Evolutionary conservation across 768 basidiomycete genomes (phyloP), one percentile per base, ranked within the genome.

Genomic region (Chalciporus piperatus): DNA sequence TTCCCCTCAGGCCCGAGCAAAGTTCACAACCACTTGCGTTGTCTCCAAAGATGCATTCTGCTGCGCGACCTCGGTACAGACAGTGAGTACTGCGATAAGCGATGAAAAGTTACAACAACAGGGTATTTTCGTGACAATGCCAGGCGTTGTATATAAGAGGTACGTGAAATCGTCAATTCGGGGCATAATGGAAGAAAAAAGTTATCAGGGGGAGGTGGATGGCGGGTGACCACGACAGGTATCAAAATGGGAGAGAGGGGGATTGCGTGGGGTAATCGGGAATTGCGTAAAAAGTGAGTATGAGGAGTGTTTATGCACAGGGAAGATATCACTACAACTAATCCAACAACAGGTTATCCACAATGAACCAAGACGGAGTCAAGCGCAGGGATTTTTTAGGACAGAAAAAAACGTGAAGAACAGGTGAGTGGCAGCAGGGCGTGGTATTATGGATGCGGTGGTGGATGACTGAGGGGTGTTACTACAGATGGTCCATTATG

Each of bases 341-440:
- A 69, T 70, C 52, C 60, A 69, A 70, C 69, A 70, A 70, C 57
- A 59, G 57, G 32, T 61, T 69, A 69, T 69, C 67, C 67, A 69
- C 67, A 70, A 16, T 59, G 55, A 67, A 59, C 64, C 67, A 65
- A 69, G 64, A 57, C 37, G 22, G 22, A 47, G 11, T n/a, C 53
- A 37, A 50, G 51, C 52, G 57, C 55, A 46, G 58, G 46, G 37
- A 6, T 61, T 59, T 64, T 63, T 40, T 32, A 41, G 28, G 28
- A 27, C 20, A 46, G 28, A 32, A n/a, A 38, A 28, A 41, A 38
- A 5, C 28, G 11, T 11, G 5, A 3, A n/a, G 32, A 52, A 57
- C 45, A 28, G 57, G 55, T 59, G 60, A 56, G 62, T 54, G 55
- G 64, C 61, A 66, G 64, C 64, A 66, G 59, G 56, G 58, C 58